These are phyloP conservation scores for Salinomyces thailandicus DNA, from an alignment of 2,329 filamentous ascomycete species.

Conservation along the genomic window DNA sequence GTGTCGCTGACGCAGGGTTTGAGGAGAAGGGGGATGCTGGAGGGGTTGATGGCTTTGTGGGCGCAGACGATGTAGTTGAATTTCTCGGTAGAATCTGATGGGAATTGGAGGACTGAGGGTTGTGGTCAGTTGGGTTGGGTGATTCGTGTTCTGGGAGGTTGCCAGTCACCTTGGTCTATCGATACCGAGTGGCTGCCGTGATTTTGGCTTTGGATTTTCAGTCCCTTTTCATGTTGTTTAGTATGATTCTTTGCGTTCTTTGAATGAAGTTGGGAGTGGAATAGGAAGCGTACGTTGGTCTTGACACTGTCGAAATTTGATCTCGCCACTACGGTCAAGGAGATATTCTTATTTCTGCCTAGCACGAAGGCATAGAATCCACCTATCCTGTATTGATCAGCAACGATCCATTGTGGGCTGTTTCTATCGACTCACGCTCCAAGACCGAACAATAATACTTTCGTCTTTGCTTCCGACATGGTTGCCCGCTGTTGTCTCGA, in stretches of 20 bases:
- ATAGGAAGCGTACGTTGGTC: conserved; percentile 28
- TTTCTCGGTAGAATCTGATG: conserved; percentile 20
- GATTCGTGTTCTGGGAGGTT: neutral
- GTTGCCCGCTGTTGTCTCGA: neutral
- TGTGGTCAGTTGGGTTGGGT: neutral
- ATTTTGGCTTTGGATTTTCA: conserved; percentile 33
- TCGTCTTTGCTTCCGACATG: conserved; percentile 7
- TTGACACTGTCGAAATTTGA: conserved; percentile 38
- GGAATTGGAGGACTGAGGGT: conserved; percentile 29
- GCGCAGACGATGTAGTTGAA: conserved; percentile 41
- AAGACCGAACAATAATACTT: conserved; percentile 42
- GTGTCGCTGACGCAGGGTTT: conserved; percentile 28
- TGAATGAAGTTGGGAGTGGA: too few species aligned
- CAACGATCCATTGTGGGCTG: neutral
- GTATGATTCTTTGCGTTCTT: too few species aligned
- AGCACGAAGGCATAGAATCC: conserved; percentile 50
- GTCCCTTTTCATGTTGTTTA: conserved; percentile 22
- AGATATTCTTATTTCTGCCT: conserved; percentile 31
- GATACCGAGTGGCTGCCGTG: conserved; percentile 30
- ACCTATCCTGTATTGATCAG: conserved; percentile 37
- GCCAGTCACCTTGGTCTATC: conserved; percentile 12
- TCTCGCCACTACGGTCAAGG: conserved; percentile 34
- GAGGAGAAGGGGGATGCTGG: conserved; percentile 29
- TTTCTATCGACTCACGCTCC: conserved; percentile 37
- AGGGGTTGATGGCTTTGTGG: conserved; percentile 35